Evolutionary conservation across 306 rosid species (phyloP), one percentile per base, ranked within the genome.

Genomic region (Acacia acuminata): DNA sequence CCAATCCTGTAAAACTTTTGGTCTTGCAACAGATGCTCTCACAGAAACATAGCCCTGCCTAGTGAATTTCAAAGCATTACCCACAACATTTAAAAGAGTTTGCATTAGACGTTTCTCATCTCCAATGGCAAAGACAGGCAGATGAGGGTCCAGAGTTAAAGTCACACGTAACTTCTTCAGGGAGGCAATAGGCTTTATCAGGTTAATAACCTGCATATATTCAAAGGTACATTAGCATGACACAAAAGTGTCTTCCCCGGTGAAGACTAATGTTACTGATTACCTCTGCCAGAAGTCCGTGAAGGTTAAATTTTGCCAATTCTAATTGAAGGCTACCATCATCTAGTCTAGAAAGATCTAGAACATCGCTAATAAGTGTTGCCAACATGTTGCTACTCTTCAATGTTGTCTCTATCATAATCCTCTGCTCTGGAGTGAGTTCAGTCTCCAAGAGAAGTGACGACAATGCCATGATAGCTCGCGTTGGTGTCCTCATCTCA

Each of bases 401-500:
- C 83, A 93, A 87, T 76, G 90, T 87, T 30, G 98, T 87, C 88
- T 96, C 97, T 78, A 90, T 87, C 92, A 92, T 90, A 78, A 83
- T 89, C 86, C 99, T 93, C 73, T 89, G 92, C 77, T 93, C 97
- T 5, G 93, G 92, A 77, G 86, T 87, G 67, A 95, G 87, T 32
- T 93, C 96, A 2, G 96, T 89, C 88, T 95, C 99, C 75, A 93
- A 87, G 38, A 95, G 97, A 72, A 95, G 93, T 40, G 99, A 95
- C 2, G 98, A 89, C 85, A 93, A 64, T n/a, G 97, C 94, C 67
- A 95, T 88, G 51, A 92, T 83, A 74, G 98, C 97, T 42, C 92
- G 90, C 96, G 90, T 90, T 30, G 99, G 98, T 3, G 94, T 93
- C 87, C 96, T 88, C 97, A 95, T 95, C 89, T 92, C 99, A 88